Conservation (phyloP, 371 early-diverging fungal species). For the Circinella minor region DNA sequence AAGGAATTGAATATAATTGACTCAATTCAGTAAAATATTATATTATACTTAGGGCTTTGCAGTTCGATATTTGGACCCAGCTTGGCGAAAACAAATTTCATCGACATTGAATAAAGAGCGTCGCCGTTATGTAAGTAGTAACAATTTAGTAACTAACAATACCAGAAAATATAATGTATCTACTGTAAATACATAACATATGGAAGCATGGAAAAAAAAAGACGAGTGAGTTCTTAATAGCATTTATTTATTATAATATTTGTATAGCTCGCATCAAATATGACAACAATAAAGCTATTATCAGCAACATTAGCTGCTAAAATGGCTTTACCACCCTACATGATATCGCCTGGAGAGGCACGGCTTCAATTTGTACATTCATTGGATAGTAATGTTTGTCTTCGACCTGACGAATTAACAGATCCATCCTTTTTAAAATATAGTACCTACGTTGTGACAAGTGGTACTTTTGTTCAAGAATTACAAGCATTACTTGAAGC, state of each 20-base stretch:
- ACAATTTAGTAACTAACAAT: too few relatives aligned
- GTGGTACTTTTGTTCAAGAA: conserved; percentile 40
- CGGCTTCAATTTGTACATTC: conserved; percentile 27
- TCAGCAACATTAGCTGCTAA: conserved; percentile 44
- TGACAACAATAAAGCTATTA: conserved; percentile 46
- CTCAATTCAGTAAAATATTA: too few relatives aligned
- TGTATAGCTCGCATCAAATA: conserved; percentile 41
- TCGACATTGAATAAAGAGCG: conserved; percentile 33
- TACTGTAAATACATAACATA: too few relatives aligned
- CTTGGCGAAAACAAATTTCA: conserved; percentile 31
- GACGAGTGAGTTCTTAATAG: too few relatives aligned
- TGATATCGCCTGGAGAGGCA: conserved; percentile 36
- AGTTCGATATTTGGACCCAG: conserved; percentile 16
- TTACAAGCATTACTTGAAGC: conserved; percentile 31
- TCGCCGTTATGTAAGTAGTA: conserved; percentile 41
- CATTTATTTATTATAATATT: neutral
- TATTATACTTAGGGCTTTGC: neutral
- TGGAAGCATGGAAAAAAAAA: too few relatives aligned
- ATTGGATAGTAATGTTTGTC: conserved; percentile 30
- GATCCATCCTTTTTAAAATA: conserved; percentile 35
- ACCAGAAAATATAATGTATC: too few relatives aligned
- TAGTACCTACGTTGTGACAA: conserved; percentile 41
- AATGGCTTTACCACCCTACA: conserved; percentile 45
- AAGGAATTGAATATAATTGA: too few relatives aligned
- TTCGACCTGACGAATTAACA: conserved; percentile 29